Percentiles rank a stretch among this genome's conserved stretches.
Conservation (phyloP, 208 protist species). For the Acanthamoeba divionensis region DNA sequence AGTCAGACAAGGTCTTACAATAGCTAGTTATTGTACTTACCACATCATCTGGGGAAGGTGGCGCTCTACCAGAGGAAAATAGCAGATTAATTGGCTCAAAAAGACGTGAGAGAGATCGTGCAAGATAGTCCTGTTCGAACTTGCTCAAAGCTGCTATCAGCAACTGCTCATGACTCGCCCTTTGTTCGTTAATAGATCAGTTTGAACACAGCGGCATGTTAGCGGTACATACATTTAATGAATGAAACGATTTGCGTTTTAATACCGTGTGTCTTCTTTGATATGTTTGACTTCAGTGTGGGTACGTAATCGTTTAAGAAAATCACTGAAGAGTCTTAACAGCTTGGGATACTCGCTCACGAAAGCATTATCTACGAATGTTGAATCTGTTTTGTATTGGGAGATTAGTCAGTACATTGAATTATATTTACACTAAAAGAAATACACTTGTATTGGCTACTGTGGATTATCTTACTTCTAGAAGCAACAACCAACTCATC, state of each 20-base stretch:
- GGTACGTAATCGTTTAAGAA: conserved; percentile 20
- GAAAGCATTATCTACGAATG: conserved; percentile 27
- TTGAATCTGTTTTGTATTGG: too few species aligned
- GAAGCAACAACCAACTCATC: not conserved
- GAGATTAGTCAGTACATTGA: not conserved
- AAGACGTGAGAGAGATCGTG: not conserved
- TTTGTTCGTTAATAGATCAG: too few species aligned
- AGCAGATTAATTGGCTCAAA: conserved; percentile 34
- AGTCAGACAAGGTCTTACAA: too few species aligned
- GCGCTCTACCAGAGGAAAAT: not conserved
- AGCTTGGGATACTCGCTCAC: conserved; percentile 35
- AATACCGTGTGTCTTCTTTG: not conserved
- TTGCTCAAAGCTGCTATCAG: not conserved
- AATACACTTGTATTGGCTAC: not conserved
- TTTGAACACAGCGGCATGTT: too few species aligned
- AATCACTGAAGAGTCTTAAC: conserved; percentile 35
- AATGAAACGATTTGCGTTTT: too few species aligned
- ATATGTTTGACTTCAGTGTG: conserved; percentile 19
- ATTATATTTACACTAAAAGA: not conserved
- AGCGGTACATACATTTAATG: too few species aligned
- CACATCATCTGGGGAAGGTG: not conserved
- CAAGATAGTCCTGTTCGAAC: conserved; percentile 48
- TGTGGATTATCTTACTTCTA: not conserved
- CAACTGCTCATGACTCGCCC: not conserved
- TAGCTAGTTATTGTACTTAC: too few species aligned